Conservation (phyloP, 192 early-diverging fungal genomes). For the Entomortierella chlamydospora region DNA sequence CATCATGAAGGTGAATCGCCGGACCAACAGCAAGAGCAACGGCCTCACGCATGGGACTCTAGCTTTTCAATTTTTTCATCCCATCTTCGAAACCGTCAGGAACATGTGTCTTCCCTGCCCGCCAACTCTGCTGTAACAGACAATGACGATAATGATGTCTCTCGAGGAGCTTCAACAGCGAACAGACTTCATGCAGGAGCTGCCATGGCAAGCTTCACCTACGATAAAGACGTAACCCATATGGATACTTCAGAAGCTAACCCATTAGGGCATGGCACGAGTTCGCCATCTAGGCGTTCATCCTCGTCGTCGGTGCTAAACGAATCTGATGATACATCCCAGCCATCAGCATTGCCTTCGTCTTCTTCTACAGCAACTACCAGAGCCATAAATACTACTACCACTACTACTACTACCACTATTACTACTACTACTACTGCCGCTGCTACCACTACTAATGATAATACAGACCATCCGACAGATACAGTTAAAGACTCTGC, state of each 20-base stretch:
- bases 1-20: not conserved
- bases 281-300: not conserved
- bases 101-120: not conserved
- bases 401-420: not conserved
- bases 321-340: not conserved
- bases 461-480: not conserved
- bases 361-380: not conserved
- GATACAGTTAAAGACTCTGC: not conserved
- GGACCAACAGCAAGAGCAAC: not conserved
- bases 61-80: not conserved
- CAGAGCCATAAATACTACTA: not conserved
- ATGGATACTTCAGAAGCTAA: too few species aligned
- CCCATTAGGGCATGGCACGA: too few species aligned
- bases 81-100: constrained; percentile 2
- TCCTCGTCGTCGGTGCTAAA: not conserved
- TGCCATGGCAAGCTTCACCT: not conserved
- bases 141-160: not conserved
- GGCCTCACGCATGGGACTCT: not conserved
- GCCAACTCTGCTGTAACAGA: not conserved
- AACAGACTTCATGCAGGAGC: not conserved
- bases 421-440: not conserved
- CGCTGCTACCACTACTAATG: not conserved
- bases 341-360: not conserved
- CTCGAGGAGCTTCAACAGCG: not conserved
- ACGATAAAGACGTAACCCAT: not conserved